Conservation (phyloP, 176 grass and related monocot species). For the Stipa capillata region DNA sequence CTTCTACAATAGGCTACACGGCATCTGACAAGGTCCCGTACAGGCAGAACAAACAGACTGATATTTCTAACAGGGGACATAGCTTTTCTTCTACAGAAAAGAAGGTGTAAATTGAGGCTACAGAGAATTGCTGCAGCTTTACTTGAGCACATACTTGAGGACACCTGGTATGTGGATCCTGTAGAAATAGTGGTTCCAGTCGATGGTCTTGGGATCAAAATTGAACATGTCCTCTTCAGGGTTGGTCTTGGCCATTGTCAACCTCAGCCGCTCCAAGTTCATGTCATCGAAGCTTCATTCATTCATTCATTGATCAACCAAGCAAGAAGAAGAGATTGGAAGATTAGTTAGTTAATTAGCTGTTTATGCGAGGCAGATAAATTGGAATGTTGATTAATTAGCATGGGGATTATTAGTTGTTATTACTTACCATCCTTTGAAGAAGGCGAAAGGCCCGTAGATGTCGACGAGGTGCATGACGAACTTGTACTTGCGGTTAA, state of each 20-base stretch:
- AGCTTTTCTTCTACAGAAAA: not conserved
- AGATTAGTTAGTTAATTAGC: not conserved
- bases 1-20: not conserved
- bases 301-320: not conserved
- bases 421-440: conserved; percentile 61
- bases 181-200: conserved; percentile 51
- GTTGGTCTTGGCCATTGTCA: conserved; percentile 18
- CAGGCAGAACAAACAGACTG: not conserved
- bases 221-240: conserved; percentile 21
- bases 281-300: conserved; percentile 65
- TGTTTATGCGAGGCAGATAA: no score
- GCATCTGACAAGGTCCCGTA: not conserved
- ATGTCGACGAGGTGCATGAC: conserved; percentile 59
- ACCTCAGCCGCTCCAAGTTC: conserved; percentile 49
- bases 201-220: conserved; percentile 46
- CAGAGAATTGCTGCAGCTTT: not conserved
- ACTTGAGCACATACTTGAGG: conserved; percentile 56
- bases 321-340: not conserved
- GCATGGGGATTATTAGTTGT: not conserved
- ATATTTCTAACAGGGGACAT: not conserved
- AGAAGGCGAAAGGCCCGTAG: conserved; percentile 60
- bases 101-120: not conserved
- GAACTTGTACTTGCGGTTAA: conserved; percentile 44
- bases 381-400: no score
- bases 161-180: conserved; percentile 53